Evolutionary conservation across 352 stramenopile species (phyloP).

Genomic region (Pythium vanterpoolii): DNA sequence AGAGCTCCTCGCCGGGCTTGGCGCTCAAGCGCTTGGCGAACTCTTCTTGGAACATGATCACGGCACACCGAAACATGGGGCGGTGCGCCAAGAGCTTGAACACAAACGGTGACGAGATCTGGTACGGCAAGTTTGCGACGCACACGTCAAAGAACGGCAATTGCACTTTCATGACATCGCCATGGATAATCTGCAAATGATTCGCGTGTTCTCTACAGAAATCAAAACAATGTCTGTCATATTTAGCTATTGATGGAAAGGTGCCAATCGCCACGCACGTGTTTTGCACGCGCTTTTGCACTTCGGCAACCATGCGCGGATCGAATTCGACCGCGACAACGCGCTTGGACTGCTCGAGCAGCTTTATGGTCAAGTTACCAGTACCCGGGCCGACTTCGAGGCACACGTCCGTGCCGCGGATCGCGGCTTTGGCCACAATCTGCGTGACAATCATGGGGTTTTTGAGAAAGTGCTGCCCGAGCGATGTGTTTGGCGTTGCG

Average conservation of each 20-base stretch:
- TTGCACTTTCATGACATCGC: slow-evolving; percentile 98
- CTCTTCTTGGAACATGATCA: slow-evolving; percentile 99
- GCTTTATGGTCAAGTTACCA: slow-evolving; percentile 99
- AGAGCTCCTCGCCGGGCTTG: slow-evolving; percentile 95
- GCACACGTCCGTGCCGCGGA: slow-evolving; percentile 95
- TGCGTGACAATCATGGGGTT: slow-evolving; percentile 96
- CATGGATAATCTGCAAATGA: slow-evolving; percentile 98
- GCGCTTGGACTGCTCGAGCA: slow-evolving; percentile 96
- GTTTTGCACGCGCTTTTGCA: slow-evolving; percentile 98
- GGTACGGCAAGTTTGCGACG: slow-evolving; percentile 99
- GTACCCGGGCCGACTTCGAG: slow-evolving; percentile 97
- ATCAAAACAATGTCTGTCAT: neutral
- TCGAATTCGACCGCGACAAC: slow-evolving; percentile 99
- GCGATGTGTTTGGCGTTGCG: slow-evolving; percentile 95
- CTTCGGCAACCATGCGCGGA: slow-evolving; percentile 98
- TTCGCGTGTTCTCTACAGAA: slow-evolving; percentile 75
- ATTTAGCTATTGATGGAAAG: neutral
- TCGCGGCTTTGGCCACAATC: slow-evolving; percentile 96
- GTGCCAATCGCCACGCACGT: slow-evolving; percentile 51
- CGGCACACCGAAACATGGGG: slow-evolving; percentile 98
- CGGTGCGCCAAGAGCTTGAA: slow-evolving; percentile 98
- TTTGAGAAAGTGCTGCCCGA: slow-evolving; percentile 99
- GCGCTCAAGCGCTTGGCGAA: slow-evolving; percentile 98
- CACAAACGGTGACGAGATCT: slow-evolving; percentile 98
- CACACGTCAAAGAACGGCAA: slow-evolving; percentile 99